These are phyloP conservation scores for Orychophragmus violaceus DNA, from an alignment of 345 rosid species.

Conservation along the genomic window DNA sequence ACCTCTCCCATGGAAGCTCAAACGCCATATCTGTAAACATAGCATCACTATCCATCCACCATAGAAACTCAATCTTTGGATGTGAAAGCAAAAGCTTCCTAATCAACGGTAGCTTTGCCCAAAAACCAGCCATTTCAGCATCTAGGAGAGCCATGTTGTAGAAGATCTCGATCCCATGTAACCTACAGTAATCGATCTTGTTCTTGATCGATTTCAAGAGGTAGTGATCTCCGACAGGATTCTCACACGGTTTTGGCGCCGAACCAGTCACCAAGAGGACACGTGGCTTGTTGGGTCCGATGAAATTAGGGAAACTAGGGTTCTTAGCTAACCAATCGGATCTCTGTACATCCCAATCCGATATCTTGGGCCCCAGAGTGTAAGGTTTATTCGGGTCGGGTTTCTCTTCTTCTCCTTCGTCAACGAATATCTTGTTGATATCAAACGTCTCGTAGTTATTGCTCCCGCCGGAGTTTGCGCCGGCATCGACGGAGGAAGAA, in stretches of 20 bases:
- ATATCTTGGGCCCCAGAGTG: constrained; percentile 54
- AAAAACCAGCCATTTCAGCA: constrained; percentile 70
- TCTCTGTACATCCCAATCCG: constrained; percentile 61
- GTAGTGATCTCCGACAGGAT: constrained; percentile 71
- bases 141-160: constrained; percentile 68
- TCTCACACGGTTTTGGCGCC: constrained; percentile 70
- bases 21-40: constrained; percentile 79
- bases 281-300: constrained; percentile 54
- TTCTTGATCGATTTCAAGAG: constrained; percentile 66
- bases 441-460: constrained; percentile 49
- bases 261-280: constrained; percentile 72
- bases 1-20: constrained; percentile 76
- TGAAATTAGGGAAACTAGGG: constrained; percentile 53
- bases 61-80: constrained; percentile 64
- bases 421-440: constrained; percentile 40
- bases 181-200: constrained; percentile 74
- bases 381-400: constrained; percentile 47
- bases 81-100: constrained; percentile 60
- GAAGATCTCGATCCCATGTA: constrained; percentile 65
- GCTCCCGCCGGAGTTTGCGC: constrained; percentile 1
- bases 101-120: constrained; percentile 68
- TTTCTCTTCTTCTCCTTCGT: constrained; percentile 53
- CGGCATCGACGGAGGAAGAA: constrained; percentile 15
- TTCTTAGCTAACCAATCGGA: constrained; percentile 49
- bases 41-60: constrained; percentile 90